Evolutionary conservation across 2,329 filamentous ascomycete species (phyloP).

Genomic region (Talaromyces sp.): DNA sequence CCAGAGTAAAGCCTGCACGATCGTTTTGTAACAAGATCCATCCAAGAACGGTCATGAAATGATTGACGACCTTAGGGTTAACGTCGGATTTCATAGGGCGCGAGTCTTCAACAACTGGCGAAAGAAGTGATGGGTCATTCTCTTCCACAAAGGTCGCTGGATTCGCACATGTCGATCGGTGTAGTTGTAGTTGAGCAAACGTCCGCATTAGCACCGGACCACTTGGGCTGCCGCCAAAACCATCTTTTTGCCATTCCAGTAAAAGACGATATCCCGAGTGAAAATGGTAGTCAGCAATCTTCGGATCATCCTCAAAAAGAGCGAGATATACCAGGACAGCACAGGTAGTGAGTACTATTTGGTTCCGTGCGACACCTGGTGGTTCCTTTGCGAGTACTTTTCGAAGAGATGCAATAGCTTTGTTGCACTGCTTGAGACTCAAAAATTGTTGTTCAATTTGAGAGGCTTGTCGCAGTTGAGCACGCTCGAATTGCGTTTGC

Average conservation of each 20-base stretch:
- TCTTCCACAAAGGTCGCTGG: not conserved
- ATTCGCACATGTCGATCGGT: not conserved
- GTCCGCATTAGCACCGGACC: not conserved
- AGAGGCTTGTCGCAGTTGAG: not conserved
- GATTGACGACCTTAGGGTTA: not conserved
- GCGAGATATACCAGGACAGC: not conserved
- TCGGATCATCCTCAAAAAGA: not conserved
- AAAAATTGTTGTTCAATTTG: not conserved
- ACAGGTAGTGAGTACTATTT: not conserved
- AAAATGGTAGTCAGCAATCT: not conserved
- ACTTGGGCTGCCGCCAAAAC: not conserved
- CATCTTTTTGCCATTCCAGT: not conserved
- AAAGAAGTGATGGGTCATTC: not conserved
- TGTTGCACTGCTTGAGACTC: not conserved
- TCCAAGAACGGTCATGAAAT: not conserved
- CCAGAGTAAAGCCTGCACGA: not conserved
- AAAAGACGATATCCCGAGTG: not conserved
- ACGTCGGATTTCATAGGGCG: not conserved
- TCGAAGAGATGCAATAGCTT: not conserved
- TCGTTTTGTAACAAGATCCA: not conserved
- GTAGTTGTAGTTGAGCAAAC: not conserved
- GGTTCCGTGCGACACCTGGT: not conserved
- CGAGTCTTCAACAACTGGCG: not conserved
- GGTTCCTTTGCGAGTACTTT: not conserved
- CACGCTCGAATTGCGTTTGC: constrained; percentile 23